phyloP scores from a whole-genome alignment of 2,329 filamentous ascomycete species.

The Aphanoascus verrucosus region DNA sequence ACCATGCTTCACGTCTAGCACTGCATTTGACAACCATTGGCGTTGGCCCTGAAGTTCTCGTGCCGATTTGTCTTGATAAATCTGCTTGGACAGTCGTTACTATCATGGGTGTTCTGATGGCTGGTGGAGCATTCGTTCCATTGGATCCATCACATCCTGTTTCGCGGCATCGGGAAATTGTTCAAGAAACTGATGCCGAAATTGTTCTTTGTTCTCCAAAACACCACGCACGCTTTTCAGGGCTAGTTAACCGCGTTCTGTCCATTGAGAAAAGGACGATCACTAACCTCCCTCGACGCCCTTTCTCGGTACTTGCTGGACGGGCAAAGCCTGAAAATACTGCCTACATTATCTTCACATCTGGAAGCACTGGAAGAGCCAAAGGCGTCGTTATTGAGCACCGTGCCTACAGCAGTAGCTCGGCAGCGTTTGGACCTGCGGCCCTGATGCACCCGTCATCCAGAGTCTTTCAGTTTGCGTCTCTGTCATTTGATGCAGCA shows the following conservation, averaged over 20 bases:
- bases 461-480: slow-evolving; percentile 67
- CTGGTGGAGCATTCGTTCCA: slow-evolving; percentile 67
- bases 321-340: slow-evolving; percentile 25
- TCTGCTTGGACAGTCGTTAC: slow-evolving; percentile 66
- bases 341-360: slow-evolving; percentile 76
- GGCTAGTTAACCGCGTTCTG: slow-evolving; percentile 28
- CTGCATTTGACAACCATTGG: slow-evolving; percentile 9
- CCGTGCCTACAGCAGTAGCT: slow-evolving; percentile 62
- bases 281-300: slow-evolving; percentile 38
- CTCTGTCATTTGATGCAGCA: slow-evolving; percentile 74
- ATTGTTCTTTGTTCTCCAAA: slow-evolving; percentile 13
- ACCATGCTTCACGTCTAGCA: slow-evolving; percentile 17
- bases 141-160: slow-evolving; percentile 49
- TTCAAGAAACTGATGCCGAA: slow-evolving; percentile 11
- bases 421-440: slow-evolving; percentile 11
- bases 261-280: slow-evolving; percentile 46
- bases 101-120: slow-evolving; percentile 63
- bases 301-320: not conserved
- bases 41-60: slow-evolving; percentile 14
- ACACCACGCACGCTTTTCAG: slow-evolving; percentile 17
- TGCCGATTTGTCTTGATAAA: slow-evolving; percentile 23
- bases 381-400: slow-evolving; percentile 74
- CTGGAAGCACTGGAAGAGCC: slow-evolving; percentile 67
- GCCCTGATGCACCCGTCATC: slow-evolving; percentile 50
- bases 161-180: slow-evolving; percentile 14